Evolutionary conservation across 1,139 yeast species (phyloP), one percentile per base, ranked within the genome.

Genomic region (Diutina siamensis): DNA sequence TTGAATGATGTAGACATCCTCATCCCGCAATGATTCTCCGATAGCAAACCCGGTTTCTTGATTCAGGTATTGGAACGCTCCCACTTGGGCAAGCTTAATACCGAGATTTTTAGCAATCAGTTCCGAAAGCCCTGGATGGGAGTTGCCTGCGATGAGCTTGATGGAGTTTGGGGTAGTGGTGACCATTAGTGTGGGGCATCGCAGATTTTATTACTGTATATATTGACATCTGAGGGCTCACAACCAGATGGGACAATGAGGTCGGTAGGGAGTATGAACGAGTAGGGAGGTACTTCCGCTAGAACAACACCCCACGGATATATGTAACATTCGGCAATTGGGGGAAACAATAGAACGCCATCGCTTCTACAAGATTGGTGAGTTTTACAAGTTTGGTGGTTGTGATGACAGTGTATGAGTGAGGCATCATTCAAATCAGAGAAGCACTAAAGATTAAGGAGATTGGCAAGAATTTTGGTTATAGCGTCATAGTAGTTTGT

Each of bases 11-110:
- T 83, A 92, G 40, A 92, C 81, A 61, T 92, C 98, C 62, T 92
- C 97, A 61, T 92, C 98, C 66, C 98, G 80, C 40, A 92, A 95
- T 27, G 95, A 84, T 64, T 92, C 97, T 27, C 94, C 94, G 17
- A 38, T 20, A 7, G 42, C 42, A 12, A 38, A 38, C 10, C 42
- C 42, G n/a, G 42, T 38, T 25, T 38, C 42, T 3, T 97, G 83
- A 59, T 89, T 89, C 48, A 71, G 62, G 62, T 85, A 84, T 59
- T 80, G 61, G 50, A 58, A 59, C 4, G 62, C 62, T 12, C 52
- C 54, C 9, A 53, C 48, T n/a, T 51, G 50, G 33, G 55, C 51
- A 44, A 53, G 48, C 21, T 50, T 48, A 13, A 51, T 45, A 17
- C 48, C 52, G 12, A 53, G 46, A 20, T 47, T 48, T 13, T 44